Evolutionary conservation across 1,284 basidiomycete species (phyloP).

Genomic region (Cutaneotrichosporon cyanovorans): DNA sequence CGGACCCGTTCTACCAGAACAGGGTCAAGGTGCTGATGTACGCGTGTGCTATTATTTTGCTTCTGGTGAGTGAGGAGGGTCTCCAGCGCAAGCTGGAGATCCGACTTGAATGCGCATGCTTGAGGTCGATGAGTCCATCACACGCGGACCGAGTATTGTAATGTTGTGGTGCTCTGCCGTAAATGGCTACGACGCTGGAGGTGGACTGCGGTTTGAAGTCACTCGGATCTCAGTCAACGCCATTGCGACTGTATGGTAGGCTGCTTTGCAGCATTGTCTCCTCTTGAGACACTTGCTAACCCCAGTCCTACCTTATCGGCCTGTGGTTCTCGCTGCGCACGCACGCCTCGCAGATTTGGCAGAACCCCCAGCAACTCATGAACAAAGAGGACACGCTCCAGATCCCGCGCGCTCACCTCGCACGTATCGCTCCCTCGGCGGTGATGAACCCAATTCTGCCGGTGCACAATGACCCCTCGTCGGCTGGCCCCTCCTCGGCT

Average conservation of each 20-base stretch:
- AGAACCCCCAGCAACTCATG: slow-evolving; percentile 83
- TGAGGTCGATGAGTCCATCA: too few relatives aligned
- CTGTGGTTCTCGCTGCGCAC: slow-evolving; percentile 98
- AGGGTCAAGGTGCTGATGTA: slow-evolving; percentile 92
- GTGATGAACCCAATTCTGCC: slow-evolving; percentile 43
- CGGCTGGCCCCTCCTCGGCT: slow-evolving; percentile 2
- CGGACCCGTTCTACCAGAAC: slow-evolving; percentile 93
- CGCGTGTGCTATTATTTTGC: slow-evolving; percentile 78
- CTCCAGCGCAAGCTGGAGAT: too few relatives aligned
- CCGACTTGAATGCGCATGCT: too few relatives aligned
- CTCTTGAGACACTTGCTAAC: slow-evolving; percentile 1
- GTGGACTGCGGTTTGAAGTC: too few relatives aligned
- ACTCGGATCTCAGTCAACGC: too few relatives aligned
- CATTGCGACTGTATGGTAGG: too few relatives aligned
- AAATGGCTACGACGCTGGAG: too few relatives aligned
- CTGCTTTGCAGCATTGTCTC: too few relatives aligned
- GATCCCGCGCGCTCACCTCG: slow-evolving; percentile 27
- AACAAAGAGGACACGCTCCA: slow-evolving; percentile 54
- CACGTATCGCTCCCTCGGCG: slow-evolving; percentile 52
- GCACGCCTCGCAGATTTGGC: slow-evolving; percentile 98
- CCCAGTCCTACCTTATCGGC: slow-evolving; percentile 88
- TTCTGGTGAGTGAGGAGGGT: slow-evolving; percentile 64
- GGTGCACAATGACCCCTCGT: slow-evolving; percentile 30
- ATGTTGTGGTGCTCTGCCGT: too few relatives aligned
- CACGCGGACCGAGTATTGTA: background rate